Base-by-base conservation (phyloP, 2,329 filamentous ascomycete species). In the Sarocladiaceae sp. region DNA sequence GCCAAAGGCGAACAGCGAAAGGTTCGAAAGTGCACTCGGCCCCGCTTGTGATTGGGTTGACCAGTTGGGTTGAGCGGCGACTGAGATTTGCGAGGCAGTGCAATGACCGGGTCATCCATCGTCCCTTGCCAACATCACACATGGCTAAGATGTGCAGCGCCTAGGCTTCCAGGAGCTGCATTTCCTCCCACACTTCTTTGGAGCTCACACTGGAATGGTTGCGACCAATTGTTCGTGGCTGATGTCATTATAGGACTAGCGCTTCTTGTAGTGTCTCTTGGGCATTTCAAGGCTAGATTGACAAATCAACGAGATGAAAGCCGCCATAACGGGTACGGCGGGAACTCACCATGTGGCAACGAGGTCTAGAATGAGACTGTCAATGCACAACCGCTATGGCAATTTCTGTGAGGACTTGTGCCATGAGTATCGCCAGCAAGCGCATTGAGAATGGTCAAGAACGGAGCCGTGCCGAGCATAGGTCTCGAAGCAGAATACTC, bases 171-270 rank as follows among this genome's bases (percentile, higher is more conserved):
- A 20, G 8, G 11, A 7, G 23, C 33, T n/a, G 6, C 11, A 11
- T 10, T 23, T 6, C 23, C 15, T 7, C 40, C 40, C 40, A 44
- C 22, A 44, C 40, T 12, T 26, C 10, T n/a, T 17, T 26, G 23
- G 10, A 23, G 20, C 17, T 23, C 17, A n/a, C n/a, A 8, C 7
- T 3, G 4, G 3, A 22, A 48, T 11, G 26, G 25, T n/a, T 31
- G 26, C 28, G 17, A 31, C n/a, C 10, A 4, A 4, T 22, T 11
- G n/a, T 22, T 10, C 26, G 26, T 48, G 44, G 26, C 44, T 48
- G 26, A 48, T 33, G 44, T 48, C 44, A 48, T 18, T 48, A n/a
- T 18, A 46, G 22, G 22, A 46, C 40, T 46, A 46, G 40, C 40
- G 22, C 23, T 29, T 46, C 22, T n/a, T 29, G n/a, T n/a, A n/a